Evolutionary conservation across 2,329 filamentous ascomycete genomes (phyloP).

Genomic region (Fusarium sp.): DNA sequence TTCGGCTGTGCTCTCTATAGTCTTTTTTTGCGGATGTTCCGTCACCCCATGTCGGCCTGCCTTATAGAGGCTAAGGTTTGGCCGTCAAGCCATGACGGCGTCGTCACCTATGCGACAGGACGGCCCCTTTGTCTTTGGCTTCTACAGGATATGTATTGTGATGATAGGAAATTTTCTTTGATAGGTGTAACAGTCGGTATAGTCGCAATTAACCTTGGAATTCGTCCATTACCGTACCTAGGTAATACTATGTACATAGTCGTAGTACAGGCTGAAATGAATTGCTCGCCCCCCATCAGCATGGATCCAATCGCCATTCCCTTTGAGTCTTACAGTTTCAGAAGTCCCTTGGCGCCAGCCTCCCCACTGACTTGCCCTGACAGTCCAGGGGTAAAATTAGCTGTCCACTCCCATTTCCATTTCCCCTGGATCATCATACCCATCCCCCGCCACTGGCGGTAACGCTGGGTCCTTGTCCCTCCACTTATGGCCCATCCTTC

Average conservation of each 20-base stretch:
- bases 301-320: conserved; percentile 13
- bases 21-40: conserved; percentile 4
- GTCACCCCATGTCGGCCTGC: conserved; percentile 7
- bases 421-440: conserved; percentile 29
- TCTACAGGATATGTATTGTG: background rate
- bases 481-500: background rate
- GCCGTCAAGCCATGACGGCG: conserved; percentile 15
- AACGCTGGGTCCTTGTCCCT: conserved; percentile 22
- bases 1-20: conserved; percentile 9
- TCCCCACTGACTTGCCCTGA: background rate
- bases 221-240: background rate
- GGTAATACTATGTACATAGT: background rate
- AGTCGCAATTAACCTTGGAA: background rate
- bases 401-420: conserved; percentile 23
- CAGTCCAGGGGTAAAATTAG: conserved; percentile 41
- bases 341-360: conserved; percentile 27
- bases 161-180: background rate
- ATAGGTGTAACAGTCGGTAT: background rate
- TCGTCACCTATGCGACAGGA: conserved; percentile 20
- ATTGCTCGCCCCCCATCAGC: conserved; percentile 1
- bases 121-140: background rate
- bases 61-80: conserved; percentile 9
- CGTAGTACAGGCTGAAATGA: background rate
- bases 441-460: conserved; percentile 26
- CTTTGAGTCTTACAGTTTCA: conserved; percentile 44